These are phyloP conservation scores for Pichia kluyveri DNA, from an alignment of 805 yeast species.

Conservation along the genomic window DNA sequence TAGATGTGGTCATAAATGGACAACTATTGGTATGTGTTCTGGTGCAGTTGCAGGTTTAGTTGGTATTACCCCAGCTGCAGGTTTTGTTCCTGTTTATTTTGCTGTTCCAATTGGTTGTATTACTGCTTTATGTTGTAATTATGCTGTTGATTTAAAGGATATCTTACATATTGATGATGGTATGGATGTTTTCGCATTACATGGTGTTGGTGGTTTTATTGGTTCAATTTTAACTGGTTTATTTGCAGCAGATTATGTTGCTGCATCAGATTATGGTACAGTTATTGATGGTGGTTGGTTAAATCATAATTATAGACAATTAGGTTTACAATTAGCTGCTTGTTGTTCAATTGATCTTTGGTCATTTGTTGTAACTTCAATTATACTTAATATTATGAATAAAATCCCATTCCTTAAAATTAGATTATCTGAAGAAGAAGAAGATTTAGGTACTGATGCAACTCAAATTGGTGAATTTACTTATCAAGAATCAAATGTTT, in stretches of 20 bases:
- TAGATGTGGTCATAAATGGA: slow-evolving; percentile 83
- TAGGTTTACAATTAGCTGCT: slow-evolving; percentile 85
- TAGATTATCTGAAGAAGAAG: slow-evolving; percentile 81
- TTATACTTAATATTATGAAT: slow-evolving; percentile 60
- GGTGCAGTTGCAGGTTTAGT: slow-evolving; percentile 94
- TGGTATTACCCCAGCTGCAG: slow-evolving; percentile 95
- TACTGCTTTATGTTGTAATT: slow-evolving; percentile 71
- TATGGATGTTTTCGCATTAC: slow-evolving; percentile 87
- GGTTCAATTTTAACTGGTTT: slow-evolving; percentile 85
- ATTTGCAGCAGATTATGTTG: slow-evolving; percentile 85
- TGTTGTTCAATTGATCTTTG: slow-evolving; percentile 61
- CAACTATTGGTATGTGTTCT: slow-evolving; percentile 87
- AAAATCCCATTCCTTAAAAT: slow-evolving; percentile 71
- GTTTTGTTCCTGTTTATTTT: slow-evolving; percentile 87
- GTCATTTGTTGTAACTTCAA: slow-evolving; percentile 65
- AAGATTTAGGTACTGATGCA: slow-evolving; percentile 78
- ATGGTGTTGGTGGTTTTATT: slow-evolving; percentile 86
- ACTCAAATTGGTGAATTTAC: slow-evolving; percentile 89
- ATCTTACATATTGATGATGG: slow-evolving; percentile 81
- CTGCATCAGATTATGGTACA: slow-evolving; percentile 65
- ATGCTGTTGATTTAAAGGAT: slow-evolving; percentile 74
- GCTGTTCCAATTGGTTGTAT: slow-evolving; percentile 77
- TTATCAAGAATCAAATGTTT: slow-evolving; percentile 54
- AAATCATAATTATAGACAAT: slow-evolving; percentile 71
- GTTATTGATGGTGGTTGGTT: slow-evolving; percentile 81